A percentile compares a stretch with the other conserved stretches of the same genome.
Conservation (phyloP, 2,329 filamentous ascomycete species). For the Bipolaris zeicola region DNA sequence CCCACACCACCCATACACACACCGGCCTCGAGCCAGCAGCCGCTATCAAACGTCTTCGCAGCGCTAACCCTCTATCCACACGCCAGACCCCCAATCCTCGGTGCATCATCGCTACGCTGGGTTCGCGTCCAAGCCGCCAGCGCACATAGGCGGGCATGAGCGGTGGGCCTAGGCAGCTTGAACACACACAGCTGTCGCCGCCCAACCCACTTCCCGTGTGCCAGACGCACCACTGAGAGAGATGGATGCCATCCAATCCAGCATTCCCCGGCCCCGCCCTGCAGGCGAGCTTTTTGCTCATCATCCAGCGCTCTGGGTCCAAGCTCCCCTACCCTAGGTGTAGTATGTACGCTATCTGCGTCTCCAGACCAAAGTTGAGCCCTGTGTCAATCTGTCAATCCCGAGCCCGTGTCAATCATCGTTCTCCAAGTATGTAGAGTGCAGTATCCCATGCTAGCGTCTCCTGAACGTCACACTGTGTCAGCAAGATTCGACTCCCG, state of each 20-base stretch:
- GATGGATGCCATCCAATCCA: slow-evolving; percentile 8
- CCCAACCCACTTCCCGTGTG: slow-evolving; percentile 11
- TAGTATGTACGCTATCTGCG: neutral
- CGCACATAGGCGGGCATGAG: neutral
- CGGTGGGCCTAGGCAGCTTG: slow-evolving; percentile 3
- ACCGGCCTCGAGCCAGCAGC: neutral
- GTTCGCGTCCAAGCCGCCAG: slow-evolving; percentile 9
- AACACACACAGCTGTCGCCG: slow-evolving; percentile 5
- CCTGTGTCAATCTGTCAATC: slow-evolving; percentile 3
- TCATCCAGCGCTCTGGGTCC: slow-evolving; percentile 17
- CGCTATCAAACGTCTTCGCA: slow-evolving; percentile 6
- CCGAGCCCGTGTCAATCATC: too few species aligned
- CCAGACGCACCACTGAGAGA: slow-evolving; percentile 5
- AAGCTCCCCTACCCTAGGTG: slow-evolving; percentile 7
- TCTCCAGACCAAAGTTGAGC: slow-evolving; percentile 6
- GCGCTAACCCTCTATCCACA: neutral
- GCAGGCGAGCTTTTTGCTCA: slow-evolving; percentile 13
- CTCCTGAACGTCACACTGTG: neutral
- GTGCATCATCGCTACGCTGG: neutral
- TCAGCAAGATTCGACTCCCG: neutral
- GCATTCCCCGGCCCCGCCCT: slow-evolving; percentile 8
- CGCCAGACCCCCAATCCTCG: neutral
- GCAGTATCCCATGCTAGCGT: neutral
- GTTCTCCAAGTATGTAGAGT: too few species aligned
- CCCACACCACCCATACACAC: neutral